Percentiles rank a stretch among this genome's conserved stretches.
These are phyloP conservation scores for Ananas comosus DNA, from an alignment of 176 grass and related monocot genomes.

Conservation along the genomic window DNA sequence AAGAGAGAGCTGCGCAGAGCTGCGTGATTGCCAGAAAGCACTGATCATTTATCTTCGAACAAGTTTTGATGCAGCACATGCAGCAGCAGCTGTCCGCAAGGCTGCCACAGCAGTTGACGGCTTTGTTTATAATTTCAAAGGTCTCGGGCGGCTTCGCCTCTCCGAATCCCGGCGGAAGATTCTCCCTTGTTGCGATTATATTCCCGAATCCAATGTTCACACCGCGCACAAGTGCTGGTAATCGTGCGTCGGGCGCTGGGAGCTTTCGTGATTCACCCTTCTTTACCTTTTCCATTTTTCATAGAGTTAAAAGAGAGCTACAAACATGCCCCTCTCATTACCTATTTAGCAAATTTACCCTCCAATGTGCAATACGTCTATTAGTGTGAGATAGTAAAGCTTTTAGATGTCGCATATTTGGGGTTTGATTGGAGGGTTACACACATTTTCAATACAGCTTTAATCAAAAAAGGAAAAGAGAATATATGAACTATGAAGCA, in stretches of 20 bases:
- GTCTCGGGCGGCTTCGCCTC: slow-evolving; percentile 33
- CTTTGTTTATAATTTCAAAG: slow-evolving; percentile 36
- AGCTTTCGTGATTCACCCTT: slow-evolving; percentile 19
- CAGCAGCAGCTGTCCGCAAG: slow-evolving; percentile 57
- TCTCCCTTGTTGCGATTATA: slow-evolving; percentile 51
- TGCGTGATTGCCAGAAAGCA: slow-evolving; percentile 50
- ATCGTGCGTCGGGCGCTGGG: slow-evolving; percentile 18
- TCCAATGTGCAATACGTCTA: neutral
- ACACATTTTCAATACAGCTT: neutral
- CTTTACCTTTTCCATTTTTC: slow-evolving; percentile 27
- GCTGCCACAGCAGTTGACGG: slow-evolving; percentile 46
- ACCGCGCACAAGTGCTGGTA: slow-evolving; percentile 21
- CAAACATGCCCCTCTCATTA: too few species aligned
- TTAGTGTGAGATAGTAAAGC: too few species aligned
- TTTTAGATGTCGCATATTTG: neutral
- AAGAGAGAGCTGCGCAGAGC: slow-evolving; percentile 52
- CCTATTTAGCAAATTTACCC: neutral
- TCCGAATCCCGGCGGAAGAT: slow-evolving; percentile 28
- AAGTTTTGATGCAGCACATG: slow-evolving; percentile 66
- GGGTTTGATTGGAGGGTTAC: neutral
- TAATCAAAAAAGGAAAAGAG: neutral
- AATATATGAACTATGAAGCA: neutral
- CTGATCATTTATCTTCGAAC: slow-evolving; percentile 68
- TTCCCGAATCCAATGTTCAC: slow-evolving; percentile 64
- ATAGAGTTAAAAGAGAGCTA: neutral